These are phyloP conservation scores for Amphibolis antarctica DNA, from an alignment of 106 monocot genomes.

Conservation along the genomic window DNA sequence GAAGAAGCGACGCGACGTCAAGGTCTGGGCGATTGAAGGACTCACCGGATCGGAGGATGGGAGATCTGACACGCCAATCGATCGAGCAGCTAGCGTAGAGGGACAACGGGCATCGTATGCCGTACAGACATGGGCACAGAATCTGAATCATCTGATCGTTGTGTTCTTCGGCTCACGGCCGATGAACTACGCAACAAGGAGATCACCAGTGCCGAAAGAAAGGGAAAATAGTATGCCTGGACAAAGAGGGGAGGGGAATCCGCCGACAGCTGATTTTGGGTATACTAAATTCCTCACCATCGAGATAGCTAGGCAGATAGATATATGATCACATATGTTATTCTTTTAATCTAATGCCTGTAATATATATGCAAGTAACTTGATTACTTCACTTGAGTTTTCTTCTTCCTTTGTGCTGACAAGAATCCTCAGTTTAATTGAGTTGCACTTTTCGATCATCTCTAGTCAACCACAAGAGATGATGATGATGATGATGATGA, in stretches of 20 bases:
- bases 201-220: no score
- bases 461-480: no score
- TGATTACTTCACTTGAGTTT: not conserved
- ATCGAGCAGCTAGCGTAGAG: no score
- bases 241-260: not conserved
- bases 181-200: no score
- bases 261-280: not conserved
- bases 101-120: no score
- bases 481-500: no score
- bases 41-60: not conserved
- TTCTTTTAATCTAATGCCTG: not conserved
- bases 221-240: not conserved
- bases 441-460: no score
- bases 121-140: not conserved
- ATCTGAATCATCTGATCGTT: not conserved
- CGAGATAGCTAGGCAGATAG: constrained; percentile 4
- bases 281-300: not conserved
- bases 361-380: not conserved
- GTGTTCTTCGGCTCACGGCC: not conserved
- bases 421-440: not conserved
- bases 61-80: no score
- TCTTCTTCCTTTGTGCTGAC: not conserved
- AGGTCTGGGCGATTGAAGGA: constrained; percentile 3
- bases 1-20: constrained; percentile 18
- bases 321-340: no score